Evolutionary conservation across 2,329 filamentous ascomycete species (phyloP), one percentile per base, ranked within the genome.

Genomic region (Corynespora cassiicola): DNA sequence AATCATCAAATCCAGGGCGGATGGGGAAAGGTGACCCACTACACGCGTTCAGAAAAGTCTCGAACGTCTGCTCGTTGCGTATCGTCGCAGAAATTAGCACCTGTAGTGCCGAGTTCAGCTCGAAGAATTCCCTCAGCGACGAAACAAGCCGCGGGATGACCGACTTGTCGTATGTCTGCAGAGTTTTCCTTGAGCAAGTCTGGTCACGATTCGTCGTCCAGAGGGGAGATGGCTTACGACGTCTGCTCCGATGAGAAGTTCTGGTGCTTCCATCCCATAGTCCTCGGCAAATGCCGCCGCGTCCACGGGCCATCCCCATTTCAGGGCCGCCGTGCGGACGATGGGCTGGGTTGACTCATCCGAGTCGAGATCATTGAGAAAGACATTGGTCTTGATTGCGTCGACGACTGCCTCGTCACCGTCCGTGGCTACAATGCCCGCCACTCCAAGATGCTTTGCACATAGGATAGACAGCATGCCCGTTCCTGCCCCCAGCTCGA

Each of bases 401-500:
- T 84, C 80, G 32, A 90, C 79, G 1, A 91, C 85, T 36, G 84
- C 81, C 52, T 84, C 81, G 10, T 87, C 87, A 2, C 88, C 88
- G 58, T 94, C 88, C 0, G 88, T 88, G 2, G 85, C 82, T 5
- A 86, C 74, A 15, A 86, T 80, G 34, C 81, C 77, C 1, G 68
- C 60, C 0, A 85, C 77, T 5, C 66, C 73, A 0, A 92, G 75
- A 56, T 83, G 72, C 51, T 84, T 87, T n/a, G 83, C 80, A 47
- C 87, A 89, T 0, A 91, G 71, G 9, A 91, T 81, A 0, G 86
- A 86, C 2, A 90, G 68, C 58, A 90, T 87, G 0, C 87, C 88
- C 1, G 88, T 91, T 1, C 88, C 88, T 1, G 86, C 81, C 3
- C 88, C 88, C 1, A 92, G 75, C 60, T 92, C 88, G 2, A 92